Base-by-base conservation (phyloP, 306 rosid species). In the Citrullus mucosospermus region DNA sequence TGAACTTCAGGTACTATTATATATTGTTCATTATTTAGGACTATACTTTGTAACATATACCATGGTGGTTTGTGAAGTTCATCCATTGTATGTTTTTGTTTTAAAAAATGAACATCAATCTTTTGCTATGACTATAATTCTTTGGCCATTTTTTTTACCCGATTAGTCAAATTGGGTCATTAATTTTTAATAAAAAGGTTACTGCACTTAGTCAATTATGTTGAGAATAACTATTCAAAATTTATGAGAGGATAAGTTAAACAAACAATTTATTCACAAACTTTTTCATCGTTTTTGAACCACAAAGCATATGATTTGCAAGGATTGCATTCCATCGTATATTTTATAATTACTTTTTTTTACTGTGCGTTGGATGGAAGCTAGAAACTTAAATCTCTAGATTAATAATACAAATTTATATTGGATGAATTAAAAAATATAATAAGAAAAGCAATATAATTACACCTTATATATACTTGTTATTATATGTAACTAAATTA, bases 1-100 rank as follows among this genome's bases (percentile, higher is more conserved):
- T 0, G 83, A 93, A 77, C 97, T 93, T 71, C 96, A 90, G 96
- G 93, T 86, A 70, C 11, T 18, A 6, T 39, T 2, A 22, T 25
- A 48, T 48, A 32, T 32, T 32, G 59, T 71, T 41, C 3, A 25
- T 18, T n/a, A 4, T 39, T 39, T 20, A 32, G 4, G 16, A 14
- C 53, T 17, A 68, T 68, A 68, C 14, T 4, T n/a, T 3, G 25
- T 66, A 18, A 41, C 0, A 2, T 34, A 15, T 1, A 0, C 6
- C 22, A 34, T 7, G 1, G 2, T 63, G 14, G 22, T 36, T 65
- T 8, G 25, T 16, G 12, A 65, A 36, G 3, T 65, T 65, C 1
- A 5, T 61, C 7, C 3, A 25, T 25, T 0, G 0, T 60, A 60
- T 28, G 6, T 16, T 32, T 0, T 3, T 32, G 44, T 30, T 32